Evolutionary conservation across 305 asterid species (phyloP), one percentile per base, ranked within the genome.

Genomic region (Lippia alba): DNA sequence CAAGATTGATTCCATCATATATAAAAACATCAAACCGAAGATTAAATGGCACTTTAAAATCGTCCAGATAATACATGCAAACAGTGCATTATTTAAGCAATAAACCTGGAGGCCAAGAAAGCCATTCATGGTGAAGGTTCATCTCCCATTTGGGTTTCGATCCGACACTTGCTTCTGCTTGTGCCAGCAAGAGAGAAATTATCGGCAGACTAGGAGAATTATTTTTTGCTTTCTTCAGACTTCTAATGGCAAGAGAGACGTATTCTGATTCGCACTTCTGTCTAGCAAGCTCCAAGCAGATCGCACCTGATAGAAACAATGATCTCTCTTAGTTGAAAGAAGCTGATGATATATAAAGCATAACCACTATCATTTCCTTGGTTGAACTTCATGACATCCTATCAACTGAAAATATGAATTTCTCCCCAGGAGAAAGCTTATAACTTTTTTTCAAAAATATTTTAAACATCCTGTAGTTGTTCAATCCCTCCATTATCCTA

Each of bases 141-240:
- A 64, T 75, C 75, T 80, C 88, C 98, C 98, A 92, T 82, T 87
- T 87, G 8, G 82, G 71, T 77, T 72, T 83, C 51, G 92, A 85
- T 71, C 96, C 96, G 56, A 89, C 80, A 84, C 98, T 91, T 51
- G 88, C 98, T 89, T 94, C 96, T 79, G 96, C 96, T 85, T 87
- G 98, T 19, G 90, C 97, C 67, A 94, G 76, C 84, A 94, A 76
- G 16, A 87, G 70, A 34, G 96, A 89, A 75, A 84, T 80, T 16
- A 82, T 60, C 64, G 97, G 97, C 77, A 88, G 73, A n/a, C n/a
- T n/a, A 15, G 88, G 82, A 64, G 93, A 83, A 67, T 36, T 64
- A 64, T 75, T 79, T 81, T 79, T 89, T 19, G 95, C 97, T 83
- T 80, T 90, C 87, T 80, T 84, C 58, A 94, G 90, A 78, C 97